Conservation (phyloP, 2,329 filamentous ascomycete genomes). For the Penicillium sp. region DNA sequence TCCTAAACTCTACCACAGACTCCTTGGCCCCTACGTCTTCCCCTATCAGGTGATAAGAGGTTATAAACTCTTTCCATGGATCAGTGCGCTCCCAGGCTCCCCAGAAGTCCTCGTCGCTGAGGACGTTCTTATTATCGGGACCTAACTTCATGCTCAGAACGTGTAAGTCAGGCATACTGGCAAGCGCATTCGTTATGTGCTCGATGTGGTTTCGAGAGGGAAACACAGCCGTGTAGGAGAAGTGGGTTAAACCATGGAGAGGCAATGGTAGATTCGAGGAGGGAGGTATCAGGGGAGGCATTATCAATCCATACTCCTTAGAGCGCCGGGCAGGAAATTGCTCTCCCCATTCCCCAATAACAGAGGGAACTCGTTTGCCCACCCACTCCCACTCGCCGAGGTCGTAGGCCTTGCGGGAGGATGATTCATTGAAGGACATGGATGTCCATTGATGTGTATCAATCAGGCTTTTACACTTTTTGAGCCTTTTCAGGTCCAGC, state of each 20-base stretch:
- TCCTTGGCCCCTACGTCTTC: too few species aligned
- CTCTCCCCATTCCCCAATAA: conserved; percentile 48
- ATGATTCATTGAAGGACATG: conserved; percentile 68
- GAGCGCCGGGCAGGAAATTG: conserved; percentile 6
- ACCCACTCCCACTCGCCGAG: too few species aligned
- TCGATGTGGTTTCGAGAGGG: conserved; percentile 60
- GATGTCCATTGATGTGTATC: conserved; percentile 60
- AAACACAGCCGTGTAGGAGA: conserved; percentile 62
- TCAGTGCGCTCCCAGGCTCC: conserved; percentile 41
- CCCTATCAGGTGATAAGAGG: conserved; percentile 47
- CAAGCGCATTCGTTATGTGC: conserved; percentile 41
- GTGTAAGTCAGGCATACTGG: conserved; percentile 48
- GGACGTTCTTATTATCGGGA: conserved; percentile 32
- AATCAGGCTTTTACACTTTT: conserved; percentile 44
- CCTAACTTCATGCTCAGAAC: conserved; percentile 53
- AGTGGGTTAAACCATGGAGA: conserved; percentile 42
- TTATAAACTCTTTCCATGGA: conserved; percentile 53
- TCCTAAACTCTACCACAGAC: too few species aligned
- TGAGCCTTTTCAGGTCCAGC: conserved; percentile 24
- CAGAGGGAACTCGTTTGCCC: conserved; percentile 58
- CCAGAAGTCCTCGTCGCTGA: conserved; percentile 37
- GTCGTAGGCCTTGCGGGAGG: conserved; percentile 67
- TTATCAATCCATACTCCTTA: conserved; percentile 18
- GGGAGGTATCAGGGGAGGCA: conserved; percentile 1
- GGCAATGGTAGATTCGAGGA: conserved; percentile 34